These are phyloP conservation scores for California macrophylla DNA, from an alignment of 441 rosid species.

Conservation along the genomic window DNA sequence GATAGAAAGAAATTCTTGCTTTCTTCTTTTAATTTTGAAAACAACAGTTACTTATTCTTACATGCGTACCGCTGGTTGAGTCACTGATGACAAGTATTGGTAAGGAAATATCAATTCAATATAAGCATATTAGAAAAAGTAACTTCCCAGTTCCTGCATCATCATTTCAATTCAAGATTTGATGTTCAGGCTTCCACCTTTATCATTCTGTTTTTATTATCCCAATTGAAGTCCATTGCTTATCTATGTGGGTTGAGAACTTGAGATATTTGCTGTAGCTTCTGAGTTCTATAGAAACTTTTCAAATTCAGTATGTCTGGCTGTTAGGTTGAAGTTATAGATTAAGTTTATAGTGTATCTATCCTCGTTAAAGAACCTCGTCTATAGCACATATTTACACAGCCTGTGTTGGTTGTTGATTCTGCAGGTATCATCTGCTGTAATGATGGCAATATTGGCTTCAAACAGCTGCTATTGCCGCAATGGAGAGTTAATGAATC, in stretches of 20 bases:
- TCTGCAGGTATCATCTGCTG: slow-evolving; percentile 22
- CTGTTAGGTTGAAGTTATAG: not conserved
- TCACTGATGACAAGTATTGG: not conserved
- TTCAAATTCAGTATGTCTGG: not conserved
- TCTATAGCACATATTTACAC: not conserved
- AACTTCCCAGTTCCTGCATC: not conserved
- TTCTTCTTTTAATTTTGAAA: not conserved
- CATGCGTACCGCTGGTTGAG: not conserved
- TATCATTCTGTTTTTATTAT: not conserved
- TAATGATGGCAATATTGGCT: slow-evolving; percentile 71
- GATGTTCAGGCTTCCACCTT: not conserved
- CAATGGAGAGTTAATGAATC: slow-evolving; percentile 24
- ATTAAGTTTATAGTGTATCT: not conserved
- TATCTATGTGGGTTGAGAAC: no score
- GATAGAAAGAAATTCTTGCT: not conserved
- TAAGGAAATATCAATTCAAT: not conserved
- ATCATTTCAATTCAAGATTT: not conserved
- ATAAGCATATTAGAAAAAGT: no score
- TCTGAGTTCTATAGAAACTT: not conserved
- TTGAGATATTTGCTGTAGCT: no score
- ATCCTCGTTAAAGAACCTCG: not conserved
- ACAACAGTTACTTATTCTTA: not conserved
- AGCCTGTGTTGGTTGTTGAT: not conserved
- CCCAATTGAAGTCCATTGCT: no score
- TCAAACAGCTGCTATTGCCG: slow-evolving; percentile 53